phyloP scores from a whole-genome alignment of 177 flowering plant genomes.

The Telopea speciosissima region DNA sequence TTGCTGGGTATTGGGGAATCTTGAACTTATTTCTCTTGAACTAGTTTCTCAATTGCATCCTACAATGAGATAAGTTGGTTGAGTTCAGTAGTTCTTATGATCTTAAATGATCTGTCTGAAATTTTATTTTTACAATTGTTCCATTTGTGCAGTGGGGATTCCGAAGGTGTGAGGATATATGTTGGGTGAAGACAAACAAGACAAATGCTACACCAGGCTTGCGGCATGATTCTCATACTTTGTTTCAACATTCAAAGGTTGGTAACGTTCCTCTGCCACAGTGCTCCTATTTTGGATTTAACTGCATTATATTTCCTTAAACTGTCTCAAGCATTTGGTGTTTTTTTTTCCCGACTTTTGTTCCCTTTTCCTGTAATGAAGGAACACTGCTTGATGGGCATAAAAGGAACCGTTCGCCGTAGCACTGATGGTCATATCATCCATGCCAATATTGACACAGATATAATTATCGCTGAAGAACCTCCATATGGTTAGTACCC shows the following conservation, averaged over 20 bases:
- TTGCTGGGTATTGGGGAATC: too few relatives aligned
- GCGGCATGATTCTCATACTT: constrained; percentile 93
- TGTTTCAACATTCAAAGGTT: constrained; percentile 97
- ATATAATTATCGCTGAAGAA: constrained; percentile 96
- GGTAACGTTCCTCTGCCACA: constrained; percentile 2
- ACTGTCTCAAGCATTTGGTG: background rate
- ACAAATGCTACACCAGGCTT: constrained; percentile 73
- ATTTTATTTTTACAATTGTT: background rate
- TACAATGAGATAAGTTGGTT: background rate
- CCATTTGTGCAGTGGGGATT: constrained; percentile 80
- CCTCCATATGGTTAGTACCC: constrained; percentile 83
- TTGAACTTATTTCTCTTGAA: background rate
- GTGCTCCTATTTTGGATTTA: background rate
- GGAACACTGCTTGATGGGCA: constrained; percentile 99
- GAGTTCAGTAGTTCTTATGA: background rate
- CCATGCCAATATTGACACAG: constrained; percentile 99
- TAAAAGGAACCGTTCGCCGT: constrained; percentile 98
- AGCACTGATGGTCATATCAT: constrained; percentile 98
- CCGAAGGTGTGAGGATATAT: constrained; percentile 96
- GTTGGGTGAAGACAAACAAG: constrained; percentile 99
- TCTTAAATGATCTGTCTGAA: background rate
- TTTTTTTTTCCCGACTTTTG: background rate
- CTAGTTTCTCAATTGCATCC: background rate
- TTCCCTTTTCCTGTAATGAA: constrained; percentile 22
- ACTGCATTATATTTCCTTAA: background rate